phyloP scores from a whole-genome alignment of 257 asterid species.

The Solanum bulbocastanum region DNA sequence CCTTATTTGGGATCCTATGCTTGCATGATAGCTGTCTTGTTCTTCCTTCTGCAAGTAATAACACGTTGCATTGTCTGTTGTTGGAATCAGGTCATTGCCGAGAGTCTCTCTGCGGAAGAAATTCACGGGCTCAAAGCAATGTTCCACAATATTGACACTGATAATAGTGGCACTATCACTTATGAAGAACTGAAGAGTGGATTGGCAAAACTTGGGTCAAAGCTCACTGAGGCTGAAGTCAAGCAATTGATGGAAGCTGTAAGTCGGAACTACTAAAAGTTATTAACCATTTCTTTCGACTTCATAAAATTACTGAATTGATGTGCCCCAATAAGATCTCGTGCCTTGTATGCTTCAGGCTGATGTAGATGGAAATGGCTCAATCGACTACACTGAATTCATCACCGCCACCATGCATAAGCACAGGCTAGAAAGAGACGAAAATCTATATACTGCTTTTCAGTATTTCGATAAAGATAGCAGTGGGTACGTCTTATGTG shows the following conservation, averaged over 20 bases:
- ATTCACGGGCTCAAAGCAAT: slow-evolving; percentile 82
- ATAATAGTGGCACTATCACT: slow-evolving; percentile 72
- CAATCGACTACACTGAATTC: slow-evolving; percentile 81
- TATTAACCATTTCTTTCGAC: background rate
- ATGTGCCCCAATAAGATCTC: background rate
- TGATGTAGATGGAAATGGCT: slow-evolving; percentile 88
- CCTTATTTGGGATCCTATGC: background rate
- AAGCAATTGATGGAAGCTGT: slow-evolving; percentile 92
- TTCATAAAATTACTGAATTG: background rate
- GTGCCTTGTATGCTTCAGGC: slow-evolving; percentile 33
- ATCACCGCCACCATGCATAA: slow-evolving; percentile 89
- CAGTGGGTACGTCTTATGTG: slow-evolving; percentile 51
- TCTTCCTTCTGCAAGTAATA: slow-evolving; percentile 1
- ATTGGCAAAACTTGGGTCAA: slow-evolving; percentile 76
- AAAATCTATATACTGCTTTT: slow-evolving; percentile 69
- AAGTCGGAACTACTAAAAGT: slow-evolving; percentile 10
- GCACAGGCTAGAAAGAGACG: slow-evolving; percentile 80
- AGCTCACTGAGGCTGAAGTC: slow-evolving; percentile 77
- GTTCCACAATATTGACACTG: slow-evolving; percentile 82
- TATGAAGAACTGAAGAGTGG: slow-evolving; percentile 81
- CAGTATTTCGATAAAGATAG: slow-evolving; percentile 70
- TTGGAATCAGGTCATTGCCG: slow-evolving; percentile 63
- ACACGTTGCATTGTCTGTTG: background rate
- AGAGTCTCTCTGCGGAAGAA: slow-evolving; percentile 72
- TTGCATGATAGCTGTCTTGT: background rate